Evolutionary conservation across 805 yeast species (phyloP), one percentile per base, ranked within the genome.

Genomic region (Saccharomycopsis javanensis): DNA sequence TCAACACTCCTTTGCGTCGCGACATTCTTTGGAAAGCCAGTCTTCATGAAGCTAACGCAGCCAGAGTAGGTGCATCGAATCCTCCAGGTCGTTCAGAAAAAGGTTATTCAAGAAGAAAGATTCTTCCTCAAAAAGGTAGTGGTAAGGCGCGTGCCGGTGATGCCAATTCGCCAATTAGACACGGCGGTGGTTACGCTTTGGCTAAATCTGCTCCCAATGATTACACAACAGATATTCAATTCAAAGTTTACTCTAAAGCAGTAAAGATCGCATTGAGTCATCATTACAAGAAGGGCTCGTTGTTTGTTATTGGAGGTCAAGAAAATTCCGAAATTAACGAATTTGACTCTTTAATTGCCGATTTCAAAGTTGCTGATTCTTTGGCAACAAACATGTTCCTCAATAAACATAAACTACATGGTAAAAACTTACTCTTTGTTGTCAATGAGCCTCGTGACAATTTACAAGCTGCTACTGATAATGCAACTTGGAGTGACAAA

Each of bases 81-180:
- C 95, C 94, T 33, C 85, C 88, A 37, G 88, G 94, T 58, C 85
- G 97, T 71, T 80, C 88, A 37, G 92, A 88, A 64, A 86, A 85
- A 71, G 90, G 91, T 59, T 91, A 80, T 69, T 86, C 96, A 25
- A 80, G 95, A 70, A 79, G 79, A 66, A 94, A 94, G 69, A 74
- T 94, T 63, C 76, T 81, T 38, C 88, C 89, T 31, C 99, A 94
- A 72, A 94, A 94, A 72, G 98, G 98, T 60, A 75, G 88, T 15
- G 99, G 99, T 72, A 79, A 80, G 61, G 99, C 99, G 55, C 84
- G 99, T 77, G 85, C 82, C 56, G 99, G 99, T 75, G 97, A 91
- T 72, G 90, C 87, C 59, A 92, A 91, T 66, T 88, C 96, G 25
- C 99, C 99, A 53, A 86, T 84, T 50, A 83, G 96, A 73, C 83